phyloP scores from a whole-genome alignment of 2,329 filamentous ascomycete genomes.

The Penicillium sp. region DNA sequence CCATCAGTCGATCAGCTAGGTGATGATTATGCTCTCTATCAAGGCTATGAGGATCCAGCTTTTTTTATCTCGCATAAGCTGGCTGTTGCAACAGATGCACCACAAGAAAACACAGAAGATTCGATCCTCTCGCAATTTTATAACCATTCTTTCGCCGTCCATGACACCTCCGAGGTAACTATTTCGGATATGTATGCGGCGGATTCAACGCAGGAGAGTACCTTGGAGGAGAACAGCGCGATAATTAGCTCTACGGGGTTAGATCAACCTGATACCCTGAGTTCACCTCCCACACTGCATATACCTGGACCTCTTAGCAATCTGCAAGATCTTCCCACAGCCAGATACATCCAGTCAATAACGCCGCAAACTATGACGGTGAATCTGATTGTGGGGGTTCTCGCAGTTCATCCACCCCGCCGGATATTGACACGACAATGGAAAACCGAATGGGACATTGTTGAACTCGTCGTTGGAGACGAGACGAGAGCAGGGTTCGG shows the following conservation, averaged over 20 bases:
- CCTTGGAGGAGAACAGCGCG: conserved; percentile 20
- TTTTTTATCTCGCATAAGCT: conserved; percentile 37
- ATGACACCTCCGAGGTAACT: conserved; percentile 54
- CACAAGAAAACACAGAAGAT: conserved; percentile 18
- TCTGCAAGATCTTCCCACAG: conserved; percentile 68
- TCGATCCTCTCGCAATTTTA: conserved; percentile 65
- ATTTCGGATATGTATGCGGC: conserved; percentile 21
- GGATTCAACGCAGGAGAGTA: conserved; percentile 29
- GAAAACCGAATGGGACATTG: conserved; percentile 58
- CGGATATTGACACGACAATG: conserved; percentile 62
- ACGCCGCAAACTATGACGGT: conserved; percentile 78
- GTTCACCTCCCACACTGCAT: conserved; percentile 23
- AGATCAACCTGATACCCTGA: conserved; percentile 11
- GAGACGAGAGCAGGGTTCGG: conserved; percentile 78
- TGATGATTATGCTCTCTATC: conserved; percentile 11
- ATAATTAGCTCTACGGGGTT: conserved; percentile 1
- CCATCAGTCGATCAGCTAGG: conserved; percentile 3
- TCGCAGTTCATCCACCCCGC: conserved; percentile 67
- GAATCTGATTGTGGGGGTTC: conserved; percentile 76
- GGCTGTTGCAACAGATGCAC: conserved; percentile 9
- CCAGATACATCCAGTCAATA: conserved; percentile 64
- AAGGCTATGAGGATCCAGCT: conserved; percentile 18
- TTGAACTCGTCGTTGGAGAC: conserved; percentile 80
- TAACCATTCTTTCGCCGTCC: conserved; percentile 71
- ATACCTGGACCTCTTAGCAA: conserved; percentile 56